Evolutionary conservation across 2,329 filamentous ascomycete genomes (phyloP), one percentile per base, ranked within the genome.

Genomic region (Pseudogymnoascus sp.): DNA sequence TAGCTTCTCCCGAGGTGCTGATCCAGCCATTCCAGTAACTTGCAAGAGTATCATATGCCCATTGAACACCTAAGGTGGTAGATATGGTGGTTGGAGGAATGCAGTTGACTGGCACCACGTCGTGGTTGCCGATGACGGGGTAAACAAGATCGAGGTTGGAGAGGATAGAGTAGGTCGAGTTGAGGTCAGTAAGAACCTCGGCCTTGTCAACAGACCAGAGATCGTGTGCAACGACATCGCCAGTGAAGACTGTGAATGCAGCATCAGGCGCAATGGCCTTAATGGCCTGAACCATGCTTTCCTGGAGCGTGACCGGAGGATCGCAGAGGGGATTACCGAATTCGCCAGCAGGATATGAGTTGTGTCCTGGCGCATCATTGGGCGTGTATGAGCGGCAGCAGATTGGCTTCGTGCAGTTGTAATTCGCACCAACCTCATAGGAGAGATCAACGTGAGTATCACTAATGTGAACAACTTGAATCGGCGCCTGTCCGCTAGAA

Each of bases 361-460:
- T 77, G 14, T 73, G 73, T 11, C 74, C 77, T 2, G 76, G 75
- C 5, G 72, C 73, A 65, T 78, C 73, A 7, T 68, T 66, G 12
- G 70, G 65, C 3, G 70, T 74, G 62, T 75, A 78, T 1, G 71
- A 66, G 4, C 77, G 71, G 62, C 77, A 79, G 69, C 77, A 79
- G 61, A 78, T 77, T 4, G 73, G 72, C 66, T 78, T 77, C 4
- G 75, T 72, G 66, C 77, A 79, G 49, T 76, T 72, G 61, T 74
- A 76, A 66, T 68, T 77, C 21, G 73, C 69, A 2, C 77, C 77
- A 3, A 69, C 67, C 53, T 75, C 71, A 64, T 79, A 79, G 9
- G 67, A 70, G 1, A 71, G 72, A 66, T 79, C 77, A 23, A 79
- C 74, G 62, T 79, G 77, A 16, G 77, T 76, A 61, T 79, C 77